Conservation (phyloP, 495 filamentous ascomycete genomes). For the Corynascus novoguineensis region DNA sequence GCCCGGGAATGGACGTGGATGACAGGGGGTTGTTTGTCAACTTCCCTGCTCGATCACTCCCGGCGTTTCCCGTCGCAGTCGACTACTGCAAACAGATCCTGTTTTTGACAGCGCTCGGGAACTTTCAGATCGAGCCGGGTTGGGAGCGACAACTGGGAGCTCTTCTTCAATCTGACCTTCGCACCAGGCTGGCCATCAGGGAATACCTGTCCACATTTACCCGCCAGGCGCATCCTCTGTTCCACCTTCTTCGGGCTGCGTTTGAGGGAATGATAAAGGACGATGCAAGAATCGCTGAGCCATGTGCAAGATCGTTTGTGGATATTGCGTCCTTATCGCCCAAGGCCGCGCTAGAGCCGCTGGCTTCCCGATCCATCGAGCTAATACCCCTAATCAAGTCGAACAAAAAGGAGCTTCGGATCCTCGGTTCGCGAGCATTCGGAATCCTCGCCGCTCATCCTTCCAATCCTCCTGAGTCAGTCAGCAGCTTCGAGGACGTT, state of each 20-base stretch:
- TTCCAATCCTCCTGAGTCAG: constrained; percentile 29
- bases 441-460: constrained; percentile 73
- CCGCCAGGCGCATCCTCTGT: constrained; percentile 29
- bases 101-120: constrained; percentile 61
- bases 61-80: constrained; percentile 59
- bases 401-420: constrained; percentile 60
- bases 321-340: constrained; percentile 63
- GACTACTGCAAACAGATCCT: constrained; percentile 69
- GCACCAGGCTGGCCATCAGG: constrained; percentile 53
- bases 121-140: constrained; percentile 64
- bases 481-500: constrained; percentile 7
- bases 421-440: constrained; percentile 60
- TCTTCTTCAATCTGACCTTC: constrained; percentile 58
- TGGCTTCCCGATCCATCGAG: constrained; percentile 45
- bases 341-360: constrained; percentile 40
- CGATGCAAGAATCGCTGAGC: constrained; percentile 43
- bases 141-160: constrained; percentile 80
- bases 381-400: constrained; percentile 57
- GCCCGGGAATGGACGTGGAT: constrained; percentile 31
- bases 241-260: constrained; percentile 45
- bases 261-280: constrained; percentile 55
- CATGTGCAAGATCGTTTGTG: constrained; percentile 57
- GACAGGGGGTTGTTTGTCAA: constrained; percentile 33
- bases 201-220: constrained; percentile 33
- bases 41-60: constrained; percentile 40